Evolutionary conservation across 345 rosid genomes (phyloP).

Genomic region (Gynandropsis gynandra): DNA sequence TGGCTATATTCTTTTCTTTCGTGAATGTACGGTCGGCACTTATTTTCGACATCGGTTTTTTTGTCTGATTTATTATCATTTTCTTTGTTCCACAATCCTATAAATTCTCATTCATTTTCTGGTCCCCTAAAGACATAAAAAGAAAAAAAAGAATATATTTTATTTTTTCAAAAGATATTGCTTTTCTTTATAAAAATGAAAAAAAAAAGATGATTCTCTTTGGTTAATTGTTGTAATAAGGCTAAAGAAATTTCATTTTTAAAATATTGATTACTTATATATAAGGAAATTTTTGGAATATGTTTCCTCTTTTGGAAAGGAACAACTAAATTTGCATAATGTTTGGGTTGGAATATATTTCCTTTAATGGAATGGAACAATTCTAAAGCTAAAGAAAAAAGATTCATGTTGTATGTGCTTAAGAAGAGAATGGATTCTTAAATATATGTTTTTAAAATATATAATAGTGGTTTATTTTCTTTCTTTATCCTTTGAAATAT

Average conservation of each 20-base stretch:
- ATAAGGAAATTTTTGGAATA: slow-evolving; percentile 19
- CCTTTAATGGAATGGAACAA: slow-evolving; percentile 25
- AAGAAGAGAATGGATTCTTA: slow-evolving; percentile 29
- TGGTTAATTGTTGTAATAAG: slow-evolving; percentile 17
- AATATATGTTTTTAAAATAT: background rate
- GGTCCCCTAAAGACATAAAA: slow-evolving; percentile 12
- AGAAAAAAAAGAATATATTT: slow-evolving; percentile 1
- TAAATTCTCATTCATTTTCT: slow-evolving; percentile 24
- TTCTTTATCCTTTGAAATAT: too few relatives aligned
- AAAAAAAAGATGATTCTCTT: slow-evolving; percentile 22
- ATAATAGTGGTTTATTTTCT: too few relatives aligned
- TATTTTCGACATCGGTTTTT: slow-evolving; percentile 12
- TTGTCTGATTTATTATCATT: slow-evolving; percentile 22
- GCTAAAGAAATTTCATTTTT: slow-evolving; percentile 15
- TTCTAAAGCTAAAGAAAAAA: slow-evolving; percentile 20
- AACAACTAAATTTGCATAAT: slow-evolving; percentile 6
- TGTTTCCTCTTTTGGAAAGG: slow-evolving; percentile 1
- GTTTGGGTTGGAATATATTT: slow-evolving; percentile 29
- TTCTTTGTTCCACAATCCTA: slow-evolving; percentile 20
- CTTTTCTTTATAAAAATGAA: slow-evolving; percentile 9
- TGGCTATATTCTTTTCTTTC: too few relatives aligned
- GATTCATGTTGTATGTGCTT: slow-evolving; percentile 23
- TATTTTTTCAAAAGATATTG: background rate
- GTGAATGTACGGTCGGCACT: too few relatives aligned
- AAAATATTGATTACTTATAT: slow-evolving; percentile 18